Base-by-base conservation (phyloP, 345 rosid species). In the Boechera stricta region DNA sequence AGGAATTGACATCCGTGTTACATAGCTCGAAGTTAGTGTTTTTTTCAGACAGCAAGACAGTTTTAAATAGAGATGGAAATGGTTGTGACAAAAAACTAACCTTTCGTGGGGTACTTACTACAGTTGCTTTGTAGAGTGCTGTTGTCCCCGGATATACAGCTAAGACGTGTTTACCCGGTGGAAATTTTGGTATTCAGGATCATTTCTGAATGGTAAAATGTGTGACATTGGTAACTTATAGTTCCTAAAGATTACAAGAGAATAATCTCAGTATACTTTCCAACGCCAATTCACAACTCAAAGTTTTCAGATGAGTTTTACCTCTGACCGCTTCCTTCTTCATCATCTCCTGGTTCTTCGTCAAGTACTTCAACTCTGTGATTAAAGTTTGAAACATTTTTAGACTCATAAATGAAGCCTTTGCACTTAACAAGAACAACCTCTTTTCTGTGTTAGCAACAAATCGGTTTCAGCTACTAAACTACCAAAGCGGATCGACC, bases 141-240 rank as follows among this genome's bases (percentile, higher is more conserved):
- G 98, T 92, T 41, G 99, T 95, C 81, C 96, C 99, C 2, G 99
- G 99, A 87, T 95, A 95, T 73, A 95, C 98, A n/a, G 99, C 99
- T 86, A 95, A 86, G 62, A 92, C 99, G 48, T 84, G 94, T 74
- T 83, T 84, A 71, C 97, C 91, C n/a, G n/a, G n/a, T n/a, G n/a
- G n/a, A n/a, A n/a, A n/a, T n/a, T n/a, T n/a, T n/a, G n/a, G 81
- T 85, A 18, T 74, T 69, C 18, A 41, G 77, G 85, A 68, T 91
- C 91, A 26, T 74, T 88, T 55, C 81, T n/a, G 68, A 93, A 93
- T 44, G 93, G 95, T 70, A 90, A 84, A 75, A 91, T 84, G 48
- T 84, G 81, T 33, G 97, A 83, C 79, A 77, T 80, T n/a, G 87
- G 91, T 54, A 93, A 84, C 86, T 89, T 93, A 89, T 93, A 91